phyloP scores from a whole-genome alignment of 2,329 filamentous ascomycete species.

The Cytospora piceae region DNA sequence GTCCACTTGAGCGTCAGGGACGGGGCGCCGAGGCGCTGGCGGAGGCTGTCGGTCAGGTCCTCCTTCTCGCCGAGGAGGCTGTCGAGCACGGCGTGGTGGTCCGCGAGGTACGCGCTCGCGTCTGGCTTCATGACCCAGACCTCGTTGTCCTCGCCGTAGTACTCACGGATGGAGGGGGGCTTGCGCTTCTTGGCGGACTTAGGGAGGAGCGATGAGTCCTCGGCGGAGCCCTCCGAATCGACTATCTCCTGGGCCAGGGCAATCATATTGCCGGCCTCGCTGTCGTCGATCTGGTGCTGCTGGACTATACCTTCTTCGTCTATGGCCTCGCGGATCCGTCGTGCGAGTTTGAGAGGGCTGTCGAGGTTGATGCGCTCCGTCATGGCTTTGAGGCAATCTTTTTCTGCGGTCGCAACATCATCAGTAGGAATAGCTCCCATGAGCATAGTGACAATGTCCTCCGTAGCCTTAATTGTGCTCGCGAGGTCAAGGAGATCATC shows the following conservation, averaged over 20 bases:
- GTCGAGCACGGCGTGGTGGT: constrained; percentile 70
- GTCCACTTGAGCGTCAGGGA: constrained; percentile 84
- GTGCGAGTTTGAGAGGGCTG: constrained; percentile 69
- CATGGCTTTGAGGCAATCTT: constrained; percentile 49
- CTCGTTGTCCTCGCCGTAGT: constrained; percentile 63
- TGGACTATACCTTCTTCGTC: constrained; percentile 90
- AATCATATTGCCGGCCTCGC: constrained; percentile 70
- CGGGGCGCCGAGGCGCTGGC: constrained; percentile 61
- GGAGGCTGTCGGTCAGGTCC: constrained; percentile 63
- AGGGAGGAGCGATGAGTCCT: constrained; percentile 58
- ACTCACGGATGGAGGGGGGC: constrained; percentile 53
- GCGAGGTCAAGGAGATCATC: constrained; percentile 87
- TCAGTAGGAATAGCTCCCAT: constrained; percentile 29
- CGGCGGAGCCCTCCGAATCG: constrained; percentile 64
- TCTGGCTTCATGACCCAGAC: constrained; percentile 67
- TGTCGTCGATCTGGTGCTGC: constrained; percentile 77
- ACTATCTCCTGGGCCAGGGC: constrained; percentile 75
- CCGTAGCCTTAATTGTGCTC: constrained; percentile 76
- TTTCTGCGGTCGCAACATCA: constrained; percentile 12
- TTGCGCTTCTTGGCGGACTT: constrained; percentile 51
- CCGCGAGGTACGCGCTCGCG: constrained; percentile 68
- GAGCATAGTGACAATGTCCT: constrained; percentile 62
- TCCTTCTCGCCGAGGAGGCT: constrained; percentile 63
- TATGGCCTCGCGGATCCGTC: constrained; percentile 75
- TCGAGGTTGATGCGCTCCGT: constrained; percentile 65